Conservation (phyloP, 202 grass and related monocot species). For the Schoenoplectus tabernaemontani region DNA sequence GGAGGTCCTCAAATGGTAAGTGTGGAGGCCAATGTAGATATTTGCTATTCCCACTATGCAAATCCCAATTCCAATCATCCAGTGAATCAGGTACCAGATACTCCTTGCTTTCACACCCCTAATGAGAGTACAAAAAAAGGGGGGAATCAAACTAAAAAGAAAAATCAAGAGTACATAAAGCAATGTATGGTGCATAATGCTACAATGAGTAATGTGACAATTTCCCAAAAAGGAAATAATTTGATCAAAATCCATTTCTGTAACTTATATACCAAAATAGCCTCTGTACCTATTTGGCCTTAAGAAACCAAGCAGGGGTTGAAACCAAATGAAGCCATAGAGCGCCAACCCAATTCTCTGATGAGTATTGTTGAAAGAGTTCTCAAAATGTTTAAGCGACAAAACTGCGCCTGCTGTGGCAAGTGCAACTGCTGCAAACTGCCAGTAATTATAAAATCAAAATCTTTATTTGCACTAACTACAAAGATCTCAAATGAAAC, state of each 20-base stretch:
- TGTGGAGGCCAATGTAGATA: slow-evolving; percentile 67
- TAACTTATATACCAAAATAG: neutral
- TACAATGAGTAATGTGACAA: neutral
- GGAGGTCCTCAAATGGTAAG: slow-evolving; percentile 56
- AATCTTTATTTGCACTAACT: slow-evolving; percentile 9
- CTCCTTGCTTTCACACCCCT: slow-evolving; percentile 57
- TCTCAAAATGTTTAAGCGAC: slow-evolving; percentile 76
- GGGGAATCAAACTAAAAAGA: neutral
- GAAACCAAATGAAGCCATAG: slow-evolving; percentile 80
- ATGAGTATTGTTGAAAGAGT: slow-evolving; percentile 93
- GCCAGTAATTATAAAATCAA: slow-evolving; percentile 7
- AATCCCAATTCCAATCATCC: slow-evolving; percentile 47
- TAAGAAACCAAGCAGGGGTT: slow-evolving; percentile 72
- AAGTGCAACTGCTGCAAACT: slow-evolving; percentile 56
- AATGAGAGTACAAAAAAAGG: slow-evolving; percentile 9
- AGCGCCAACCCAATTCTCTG: slow-evolving; percentile 66
- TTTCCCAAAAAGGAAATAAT: neutral
- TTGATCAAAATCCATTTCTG: neutral
- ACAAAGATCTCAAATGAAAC: neutral
- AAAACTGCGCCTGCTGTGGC: slow-evolving; percentile 71
- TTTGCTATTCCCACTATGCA: slow-evolving; percentile 72
- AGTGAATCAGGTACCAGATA: slow-evolving; percentile 77
- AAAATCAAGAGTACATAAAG: neutral
- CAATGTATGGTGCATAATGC: neutral
- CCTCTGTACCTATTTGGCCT: slow-evolving; percentile 51